These are phyloP conservation scores for Blastocystis sp. DNA, from an alignment of 352 stramenopile genomes.

Conservation along the genomic window DNA sequence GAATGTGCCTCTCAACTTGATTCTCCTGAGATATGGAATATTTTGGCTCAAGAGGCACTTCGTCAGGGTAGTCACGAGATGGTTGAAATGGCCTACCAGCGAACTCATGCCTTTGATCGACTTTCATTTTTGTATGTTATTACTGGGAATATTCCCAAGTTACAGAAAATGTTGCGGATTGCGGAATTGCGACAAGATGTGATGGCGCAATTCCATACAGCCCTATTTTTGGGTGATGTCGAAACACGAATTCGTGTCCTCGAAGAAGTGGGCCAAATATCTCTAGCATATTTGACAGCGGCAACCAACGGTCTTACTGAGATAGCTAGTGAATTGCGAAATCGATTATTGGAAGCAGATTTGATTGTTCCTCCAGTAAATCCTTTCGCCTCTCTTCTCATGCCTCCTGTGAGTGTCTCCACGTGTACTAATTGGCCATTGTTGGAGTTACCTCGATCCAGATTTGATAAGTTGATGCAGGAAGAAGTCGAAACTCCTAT, in stretches of 20 bases:
- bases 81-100: conserved; percentile 98
- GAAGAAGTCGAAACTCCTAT: not conserved
- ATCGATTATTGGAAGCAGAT: conserved; percentile 85
- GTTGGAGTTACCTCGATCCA: conserved; percentile 83
- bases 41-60: conserved; percentile 92
- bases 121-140: conserved; percentile 97
- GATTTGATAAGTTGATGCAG: conserved; percentile 76
- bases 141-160: conserved; percentile 93
- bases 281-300: conserved; percentile 90
- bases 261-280: conserved; percentile 89
- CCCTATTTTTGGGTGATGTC: conserved; percentile 93
- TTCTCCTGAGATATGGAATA: conserved; percentile 90
- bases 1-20: conserved; percentile 76
- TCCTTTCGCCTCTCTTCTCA: conserved; percentile 72
- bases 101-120: conserved; percentile 97
- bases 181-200: conserved; percentile 94
- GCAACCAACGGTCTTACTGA: conserved; percentile 89
- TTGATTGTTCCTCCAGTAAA: conserved; percentile 71
- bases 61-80: conserved; percentile 97
- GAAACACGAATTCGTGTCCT: conserved; percentile 89
- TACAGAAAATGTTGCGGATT: conserved; percentile 99
- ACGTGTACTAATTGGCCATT: conserved; percentile 91
- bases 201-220: conserved; percentile 97
- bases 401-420: conserved; percentile 69
- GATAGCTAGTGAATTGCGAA: conserved; percentile 78